Base-by-base conservation (phyloP, 768 basidiomycete genomes). In the Mycena metata region DNA sequence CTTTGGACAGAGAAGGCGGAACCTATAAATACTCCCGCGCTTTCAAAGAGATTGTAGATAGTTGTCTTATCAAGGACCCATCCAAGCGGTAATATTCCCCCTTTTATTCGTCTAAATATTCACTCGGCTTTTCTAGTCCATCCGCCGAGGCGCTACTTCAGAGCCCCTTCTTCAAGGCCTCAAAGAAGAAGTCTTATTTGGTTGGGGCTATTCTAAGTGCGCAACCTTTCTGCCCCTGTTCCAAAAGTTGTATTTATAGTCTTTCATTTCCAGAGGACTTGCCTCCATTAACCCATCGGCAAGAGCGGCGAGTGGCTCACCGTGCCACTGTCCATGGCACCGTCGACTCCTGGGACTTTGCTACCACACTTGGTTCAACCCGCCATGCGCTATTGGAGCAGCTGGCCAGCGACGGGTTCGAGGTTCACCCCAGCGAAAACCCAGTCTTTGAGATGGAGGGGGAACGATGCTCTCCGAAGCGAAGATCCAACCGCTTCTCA, bases 1-100 rank as follows among this genome's bases (percentile, higher is more conserved):
- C 86, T 13, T 83, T 98, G 45, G 88, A 94, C 73, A 86, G 93
- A 17, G 86, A 90, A 55, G 87, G 88, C 17, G 94, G 93, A 19
- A 80, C 84, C 23, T 83, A 90, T 78, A 91, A 89, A 70, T 97
- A 95, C 76, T 92, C 92, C 30, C 89, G 89, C 60, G 85, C 87
- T 0, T 94, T 97, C 81, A 91, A 93, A 69, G 95, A 96, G 63
- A 85, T 96, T 56, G 84, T 98, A 17, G 92, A 92, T 56, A 85
- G 86, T 15, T 98, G 96, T 76, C 85, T 98, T 51, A 82, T 84
- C 64, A 97, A 97, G 78, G 94, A 98, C 76, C 95, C 96, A 6
- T 82, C 86, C 9, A 85, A 89, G 74, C 86, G 96, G 93, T 90
- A 71, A 45, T 75, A 23, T 55, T n/a, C 42, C n/a, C 23, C 16